Evolutionary conservation across 2,329 filamentous ascomycete genomes (phyloP).

Genomic region (Ustulina deusta): DNA sequence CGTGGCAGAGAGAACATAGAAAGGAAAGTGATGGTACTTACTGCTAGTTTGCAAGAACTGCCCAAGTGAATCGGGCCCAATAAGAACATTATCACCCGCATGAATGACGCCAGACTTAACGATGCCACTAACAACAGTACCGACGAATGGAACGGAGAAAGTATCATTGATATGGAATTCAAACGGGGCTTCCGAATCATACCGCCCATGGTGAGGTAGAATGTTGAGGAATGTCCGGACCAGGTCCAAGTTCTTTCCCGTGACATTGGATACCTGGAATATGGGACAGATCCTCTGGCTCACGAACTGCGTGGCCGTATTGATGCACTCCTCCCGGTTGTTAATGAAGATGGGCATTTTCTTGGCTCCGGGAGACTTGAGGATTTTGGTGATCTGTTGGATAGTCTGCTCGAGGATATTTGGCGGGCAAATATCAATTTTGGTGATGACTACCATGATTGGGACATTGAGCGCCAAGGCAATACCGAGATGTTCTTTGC

Average conservation of each 20-base stretch:
- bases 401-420: constrained; percentile 96
- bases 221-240: constrained; percentile 96
- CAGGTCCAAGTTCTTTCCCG: constrained; percentile 88
- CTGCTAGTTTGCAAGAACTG: constrained; percentile 86
- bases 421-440: constrained; percentile 97
- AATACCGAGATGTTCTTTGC: constrained; percentile 96
- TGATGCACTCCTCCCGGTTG: constrained; percentile 89
- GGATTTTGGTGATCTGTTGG: constrained; percentile 88
- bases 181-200: constrained; percentile 87
- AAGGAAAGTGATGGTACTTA: constrained; percentile 22
- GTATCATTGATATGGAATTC: constrained; percentile 98
- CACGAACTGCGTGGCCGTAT: constrained; percentile 95
- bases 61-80: constrained; percentile 90
- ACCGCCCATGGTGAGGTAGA: constrained; percentile 91
- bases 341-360: constrained; percentile 98
- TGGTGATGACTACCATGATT: constrained; percentile 97
- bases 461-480: constrained; percentile 94
- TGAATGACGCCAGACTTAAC: constrained; percentile 90
- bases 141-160: constrained; percentile 96
- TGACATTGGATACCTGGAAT: constrained; percentile 98
- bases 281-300: constrained; percentile 95
- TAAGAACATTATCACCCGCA: constrained; percentile 86
- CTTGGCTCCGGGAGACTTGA: constrained; percentile 91
- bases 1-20: neutral
- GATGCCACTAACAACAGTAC: constrained; percentile 94